These are phyloP conservation scores for Suhomyces taliae DNA, from an alignment of 1,139 yeast genomes.

Conservation along the genomic window DNA sequence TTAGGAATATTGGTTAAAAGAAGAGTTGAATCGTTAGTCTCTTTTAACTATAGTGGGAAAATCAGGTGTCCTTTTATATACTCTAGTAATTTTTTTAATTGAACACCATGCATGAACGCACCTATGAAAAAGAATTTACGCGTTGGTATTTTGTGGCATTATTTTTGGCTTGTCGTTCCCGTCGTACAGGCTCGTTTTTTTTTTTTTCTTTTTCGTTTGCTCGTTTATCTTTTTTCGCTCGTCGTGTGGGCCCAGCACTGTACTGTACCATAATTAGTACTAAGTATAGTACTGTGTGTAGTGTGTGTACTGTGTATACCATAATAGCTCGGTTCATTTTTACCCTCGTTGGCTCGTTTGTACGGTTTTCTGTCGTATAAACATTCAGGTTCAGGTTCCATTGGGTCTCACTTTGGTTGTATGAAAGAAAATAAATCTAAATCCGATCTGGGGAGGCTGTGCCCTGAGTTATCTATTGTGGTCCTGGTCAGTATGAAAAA, in stretches of 20 bases:
- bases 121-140: constrained; percentile 3
- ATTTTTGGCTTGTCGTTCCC: constrained; percentile 9
- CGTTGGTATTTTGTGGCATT: constrained; percentile 3
- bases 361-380: background rate
- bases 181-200: constrained; percentile 7
- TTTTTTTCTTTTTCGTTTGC: too few species aligned
- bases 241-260: too few species aligned
- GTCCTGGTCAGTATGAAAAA: too few species aligned
- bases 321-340: too few species aligned
- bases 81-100: background rate
- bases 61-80: constrained; percentile 4
- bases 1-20: background rate
- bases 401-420: too few species aligned
- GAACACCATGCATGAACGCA: background rate
- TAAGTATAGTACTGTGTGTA: too few species aligned
- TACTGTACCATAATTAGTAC: too few species aligned
- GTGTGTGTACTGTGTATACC: too few species aligned
- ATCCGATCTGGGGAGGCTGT: too few species aligned
- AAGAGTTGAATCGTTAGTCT: constrained; percentile 9
- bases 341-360: constrained; percentile 1
- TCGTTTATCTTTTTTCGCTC: too few species aligned
- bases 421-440: background rate
- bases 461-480: too few species aligned
- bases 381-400: background rate
- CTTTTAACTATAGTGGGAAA: background rate